Conservation (phyloP, 2,329 filamentous ascomycete genomes). For the Aspergillus texensis region DNA sequence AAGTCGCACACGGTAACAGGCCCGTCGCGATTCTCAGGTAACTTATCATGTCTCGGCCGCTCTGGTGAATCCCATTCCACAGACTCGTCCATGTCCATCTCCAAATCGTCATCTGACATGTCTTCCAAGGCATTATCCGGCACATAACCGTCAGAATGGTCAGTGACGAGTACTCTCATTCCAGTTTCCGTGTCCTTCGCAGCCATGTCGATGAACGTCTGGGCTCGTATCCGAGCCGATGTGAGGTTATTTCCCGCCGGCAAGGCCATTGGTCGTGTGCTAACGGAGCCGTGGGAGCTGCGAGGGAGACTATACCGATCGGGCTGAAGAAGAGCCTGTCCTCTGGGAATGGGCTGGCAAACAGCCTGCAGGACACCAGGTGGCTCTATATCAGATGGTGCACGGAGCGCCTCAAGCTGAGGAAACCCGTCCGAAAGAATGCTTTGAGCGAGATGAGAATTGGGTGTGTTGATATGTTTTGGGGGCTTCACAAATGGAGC, state of each 20-base stretch:
- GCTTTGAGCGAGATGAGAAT: conserved; percentile 48
- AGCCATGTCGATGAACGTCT: conserved; percentile 48
- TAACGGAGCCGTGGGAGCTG: conserved; percentile 47
- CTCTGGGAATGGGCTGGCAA: conserved; percentile 43
- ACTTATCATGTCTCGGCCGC: conserved; percentile 23
- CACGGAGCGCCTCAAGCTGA: conserved; percentile 41
- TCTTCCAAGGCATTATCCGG: conserved; percentile 36
- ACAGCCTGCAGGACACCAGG: conserved; percentile 47
- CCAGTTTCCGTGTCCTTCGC: conserved; percentile 44
- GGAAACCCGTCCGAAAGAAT: conserved; percentile 48
- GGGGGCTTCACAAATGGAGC: conserved; percentile 39
- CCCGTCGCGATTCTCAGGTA: conserved; percentile 26
- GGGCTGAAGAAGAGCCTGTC: conserved; percentile 41
- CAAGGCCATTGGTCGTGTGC: conserved; percentile 42
- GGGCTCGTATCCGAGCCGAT: conserved; percentile 48
- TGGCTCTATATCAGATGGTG: conserved; percentile 48
- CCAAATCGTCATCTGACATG: conserved; percentile 34
- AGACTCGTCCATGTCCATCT: conserved; percentile 38
- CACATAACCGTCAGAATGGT: conserved; percentile 42
- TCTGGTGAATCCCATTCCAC: conserved; percentile 31
- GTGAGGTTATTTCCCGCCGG: conserved; percentile 48
- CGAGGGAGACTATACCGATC: conserved; percentile 46
- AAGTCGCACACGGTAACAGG: conserved; percentile 45
- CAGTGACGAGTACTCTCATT: conserved; percentile 45
- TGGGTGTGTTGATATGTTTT: conserved; percentile 39